phyloP scores from a whole-genome alignment of 2,329 filamentous ascomycete genomes.

The Fonsecaea pugnacius region DNA sequence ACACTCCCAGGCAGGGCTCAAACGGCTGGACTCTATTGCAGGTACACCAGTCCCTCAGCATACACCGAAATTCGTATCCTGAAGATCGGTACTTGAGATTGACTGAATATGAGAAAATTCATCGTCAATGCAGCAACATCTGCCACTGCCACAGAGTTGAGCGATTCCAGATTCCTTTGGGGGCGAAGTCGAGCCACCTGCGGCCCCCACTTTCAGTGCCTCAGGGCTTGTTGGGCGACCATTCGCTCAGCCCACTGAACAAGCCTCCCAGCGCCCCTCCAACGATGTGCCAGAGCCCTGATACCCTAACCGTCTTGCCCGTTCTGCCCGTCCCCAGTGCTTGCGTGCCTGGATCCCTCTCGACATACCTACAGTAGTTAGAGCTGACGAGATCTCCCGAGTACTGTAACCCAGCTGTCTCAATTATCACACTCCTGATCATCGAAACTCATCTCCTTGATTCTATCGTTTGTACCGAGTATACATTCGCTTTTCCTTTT shows the following conservation, averaged over 20 bases:
- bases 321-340: background rate
- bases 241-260: slow-evolving; percentile 7
- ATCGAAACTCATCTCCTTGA: slow-evolving; percentile 1
- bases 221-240: background rate
- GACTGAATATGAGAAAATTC: background rate
- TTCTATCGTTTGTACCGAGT: slow-evolving; percentile 1
- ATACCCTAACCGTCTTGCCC: background rate
- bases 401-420: slow-evolving; percentile 7
- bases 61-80: too few relatives aligned
- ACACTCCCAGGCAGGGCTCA: background rate
- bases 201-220: background rate
- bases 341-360: background rate
- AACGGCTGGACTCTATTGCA: too few relatives aligned
- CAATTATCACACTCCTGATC: slow-evolving; percentile 2
- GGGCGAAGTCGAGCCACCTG: background rate
- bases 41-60: too few relatives aligned
- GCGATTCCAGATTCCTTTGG: background rate
- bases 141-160: background rate
- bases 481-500: slow-evolving; percentile 11
- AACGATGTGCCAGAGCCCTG: background rate
- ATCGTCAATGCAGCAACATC: background rate
- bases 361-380: slow-evolving; percentile 5
- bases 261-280: background rate
- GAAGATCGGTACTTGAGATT: too few relatives aligned
- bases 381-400: slow-evolving; percentile 15